Evolutionary conservation across 2,329 filamentous ascomycete genomes (phyloP).

Genomic region (Fusarium irregulare): DNA sequence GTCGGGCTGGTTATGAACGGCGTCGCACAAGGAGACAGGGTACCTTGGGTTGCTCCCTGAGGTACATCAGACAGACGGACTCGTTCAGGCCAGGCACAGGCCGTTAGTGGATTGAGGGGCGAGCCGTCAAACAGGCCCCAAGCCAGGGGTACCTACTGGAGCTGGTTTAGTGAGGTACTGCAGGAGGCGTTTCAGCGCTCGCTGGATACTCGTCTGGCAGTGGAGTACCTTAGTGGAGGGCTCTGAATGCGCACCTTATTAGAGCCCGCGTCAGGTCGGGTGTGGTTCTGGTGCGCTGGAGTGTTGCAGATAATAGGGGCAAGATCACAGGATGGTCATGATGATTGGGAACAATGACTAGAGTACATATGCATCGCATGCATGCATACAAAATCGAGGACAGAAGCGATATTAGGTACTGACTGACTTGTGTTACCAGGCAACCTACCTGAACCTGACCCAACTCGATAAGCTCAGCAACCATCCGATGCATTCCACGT

Average conservation of each 20-base stretch:
- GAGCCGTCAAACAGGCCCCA: constrained; percentile 24
- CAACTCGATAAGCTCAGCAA: constrained; percentile 15
- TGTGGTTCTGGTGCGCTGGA: constrained; percentile 29
- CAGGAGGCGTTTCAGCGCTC: constrained; percentile 31
- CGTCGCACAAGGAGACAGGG: constrained; percentile 32
- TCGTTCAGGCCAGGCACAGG: constrained; percentile 28
- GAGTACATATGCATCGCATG: not conserved
- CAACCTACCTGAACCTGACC: not conserved
- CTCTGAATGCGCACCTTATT: not conserved
- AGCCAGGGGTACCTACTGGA: constrained; percentile 32
- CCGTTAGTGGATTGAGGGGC: constrained; percentile 39
- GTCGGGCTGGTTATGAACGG: constrained; percentile 40
- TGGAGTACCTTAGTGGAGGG: constrained; percentile 18
- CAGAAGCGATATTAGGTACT: not conserved
- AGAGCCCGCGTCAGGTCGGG: not conserved
- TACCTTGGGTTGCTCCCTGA: constrained; percentile 26
- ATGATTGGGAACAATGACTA: not conserved
- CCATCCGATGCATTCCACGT: constrained; percentile 19
- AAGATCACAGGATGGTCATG: constrained; percentile 19
- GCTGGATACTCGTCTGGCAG: constrained; percentile 22
- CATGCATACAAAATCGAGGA: not conserved
- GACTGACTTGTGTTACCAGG: not conserved
- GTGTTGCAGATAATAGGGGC: constrained; percentile 46
- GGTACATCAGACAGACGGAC: constrained; percentile 33
- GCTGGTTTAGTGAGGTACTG: constrained; percentile 29